Conservation (phyloP, 164 flowering plant species). For the Euptelea pleiosperma region DNA sequence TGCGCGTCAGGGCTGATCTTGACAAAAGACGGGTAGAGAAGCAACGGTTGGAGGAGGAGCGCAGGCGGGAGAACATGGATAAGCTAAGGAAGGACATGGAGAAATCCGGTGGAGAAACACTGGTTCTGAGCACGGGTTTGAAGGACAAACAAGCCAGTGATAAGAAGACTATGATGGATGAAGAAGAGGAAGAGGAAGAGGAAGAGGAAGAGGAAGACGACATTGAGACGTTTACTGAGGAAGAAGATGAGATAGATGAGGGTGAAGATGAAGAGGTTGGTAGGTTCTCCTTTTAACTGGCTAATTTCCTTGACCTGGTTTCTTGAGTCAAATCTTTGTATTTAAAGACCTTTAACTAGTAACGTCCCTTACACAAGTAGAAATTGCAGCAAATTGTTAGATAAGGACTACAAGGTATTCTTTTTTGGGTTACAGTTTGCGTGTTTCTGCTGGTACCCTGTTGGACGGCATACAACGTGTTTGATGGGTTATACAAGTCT, state of each 20-base stretch:
- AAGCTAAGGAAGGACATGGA: constrained; percentile 86
- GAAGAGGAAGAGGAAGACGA: constrained; percentile 42
- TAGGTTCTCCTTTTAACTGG: constrained; percentile 33
- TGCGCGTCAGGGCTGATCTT: constrained; percentile 68
- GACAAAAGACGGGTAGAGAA: constrained; percentile 89
- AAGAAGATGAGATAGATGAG: constrained; percentile 43
- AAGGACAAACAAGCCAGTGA: constrained; percentile 41
- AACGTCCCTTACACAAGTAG: too few relatives aligned
- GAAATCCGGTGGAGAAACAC: constrained; percentile 63
- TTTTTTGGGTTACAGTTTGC: too few relatives aligned
- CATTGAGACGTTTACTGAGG: constrained; percentile 31
- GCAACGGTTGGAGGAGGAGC: constrained; percentile 73
- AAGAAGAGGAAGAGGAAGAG: constrained; percentile 48
- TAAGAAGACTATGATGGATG: constrained; percentile 33
- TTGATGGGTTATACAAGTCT: too few relatives aligned
- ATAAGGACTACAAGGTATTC: too few relatives aligned
- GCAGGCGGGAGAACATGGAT: constrained; percentile 66
- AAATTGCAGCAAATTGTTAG: constrained; percentile 51
- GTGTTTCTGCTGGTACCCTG: too few relatives aligned
- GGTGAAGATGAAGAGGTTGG: constrained; percentile 72
- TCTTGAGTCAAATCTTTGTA: neutral
- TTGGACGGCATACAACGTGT: too few relatives aligned
- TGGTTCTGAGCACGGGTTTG: constrained; percentile 80
- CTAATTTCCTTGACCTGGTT: neutral
- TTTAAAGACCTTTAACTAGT: too few relatives aligned